Base-by-base conservation (phyloP, 148 eudicot genomes). In the Fallopia convolvulus region DNA sequence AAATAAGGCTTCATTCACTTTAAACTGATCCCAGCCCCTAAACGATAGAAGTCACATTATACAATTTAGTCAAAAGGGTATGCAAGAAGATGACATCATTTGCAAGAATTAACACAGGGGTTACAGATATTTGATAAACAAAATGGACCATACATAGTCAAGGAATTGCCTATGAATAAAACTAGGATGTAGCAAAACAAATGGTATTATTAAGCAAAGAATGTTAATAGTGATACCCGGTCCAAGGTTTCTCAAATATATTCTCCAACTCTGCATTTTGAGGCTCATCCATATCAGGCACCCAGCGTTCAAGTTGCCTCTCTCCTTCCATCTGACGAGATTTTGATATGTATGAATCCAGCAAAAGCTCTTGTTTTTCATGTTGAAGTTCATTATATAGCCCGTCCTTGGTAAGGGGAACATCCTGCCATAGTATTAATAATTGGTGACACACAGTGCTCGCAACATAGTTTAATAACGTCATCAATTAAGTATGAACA, bases 21-120 rank as follows among this genome's bases (percentile, higher is more conserved):
- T 88, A 83, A 96, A 96, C 78, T 96, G 99, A 87, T 96, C 92
- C 99, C 99, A 96, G 70, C 91, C 88, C 90, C 97, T 92, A 68
- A 36, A 9, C 6, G 10, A 68, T 39, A 68, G 0, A 39, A 68
- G 44, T 36, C 44, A 14, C 44, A 68, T 68, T 32, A 21, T 10
- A 21, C 65, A 21, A 58, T 9, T 52, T 14, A 52, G 56, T 58
- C 65, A 58, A 58, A 58, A 58, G 56, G 10, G 32, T 58, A 21
- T 58, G 26, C 26, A 20, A n/a, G 65, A 0, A 58, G 30, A 58
- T 58, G 72, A 49, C 6, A 52, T 70, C 20, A 39, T 8, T 17
- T 72, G 72, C 6, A 58, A 58, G 32, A 58, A n/a, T n/a, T 58
- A 21, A 20, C 70, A 63, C 70, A 36, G 44, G 44, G 46, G 33